A percentile compares a stretch with the other conserved stretches of the same genome.
Evolutionary conservation across 768 basidiomycete genomes (phyloP).

Genomic region (Leccinellum rugosiceps): DNA sequence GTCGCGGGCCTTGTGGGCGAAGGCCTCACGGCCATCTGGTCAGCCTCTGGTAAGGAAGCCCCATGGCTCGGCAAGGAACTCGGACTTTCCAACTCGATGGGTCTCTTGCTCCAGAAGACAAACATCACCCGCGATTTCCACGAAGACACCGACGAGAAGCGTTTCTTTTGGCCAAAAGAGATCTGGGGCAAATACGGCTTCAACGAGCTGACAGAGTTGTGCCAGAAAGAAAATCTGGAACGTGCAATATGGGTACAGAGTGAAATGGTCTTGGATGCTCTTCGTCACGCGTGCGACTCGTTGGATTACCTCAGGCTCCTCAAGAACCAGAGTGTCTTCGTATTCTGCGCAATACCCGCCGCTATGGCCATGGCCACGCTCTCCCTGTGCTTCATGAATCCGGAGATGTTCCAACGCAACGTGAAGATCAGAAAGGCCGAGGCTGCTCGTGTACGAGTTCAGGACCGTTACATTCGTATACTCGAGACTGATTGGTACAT

Average conservation of each 20-base stretch:
- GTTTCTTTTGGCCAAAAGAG: constrained; percentile 94
- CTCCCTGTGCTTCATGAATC: constrained; percentile 91
- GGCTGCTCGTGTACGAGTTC: constrained; percentile 65
- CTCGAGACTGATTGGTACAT: not conserved
- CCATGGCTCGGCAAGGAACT: constrained; percentile 74
- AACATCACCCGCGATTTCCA: constrained; percentile 96
- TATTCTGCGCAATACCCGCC: constrained; percentile 92
- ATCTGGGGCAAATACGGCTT: constrained; percentile 86
- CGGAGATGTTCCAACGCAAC: constrained; percentile 76
- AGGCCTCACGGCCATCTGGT: constrained; percentile 85
- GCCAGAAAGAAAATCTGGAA: constrained; percentile 50
- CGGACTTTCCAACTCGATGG: constrained; percentile 90
- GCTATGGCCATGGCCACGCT: constrained; percentile 96
- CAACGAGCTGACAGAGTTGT: constrained; percentile 66
- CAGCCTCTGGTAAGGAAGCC: constrained; percentile 80
- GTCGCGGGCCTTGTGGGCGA: constrained; percentile 98
- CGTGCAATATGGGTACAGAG: constrained; percentile 80
- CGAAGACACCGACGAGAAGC: constrained; percentile 81
- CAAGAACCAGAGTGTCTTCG: constrained; percentile 90
- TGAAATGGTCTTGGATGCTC: constrained; percentile 85
- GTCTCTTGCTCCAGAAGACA: constrained; percentile 94
- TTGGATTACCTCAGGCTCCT: constrained; percentile 87
- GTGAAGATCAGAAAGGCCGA: constrained; percentile 94
- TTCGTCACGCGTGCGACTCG: constrained; percentile 79
- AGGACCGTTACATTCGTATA: not conserved